Evolutionary conservation across 2,329 filamentous ascomycete genomes (phyloP), one percentile per base, ranked within the genome.

Genomic region (Dactylonectria macrodidyma): DNA sequence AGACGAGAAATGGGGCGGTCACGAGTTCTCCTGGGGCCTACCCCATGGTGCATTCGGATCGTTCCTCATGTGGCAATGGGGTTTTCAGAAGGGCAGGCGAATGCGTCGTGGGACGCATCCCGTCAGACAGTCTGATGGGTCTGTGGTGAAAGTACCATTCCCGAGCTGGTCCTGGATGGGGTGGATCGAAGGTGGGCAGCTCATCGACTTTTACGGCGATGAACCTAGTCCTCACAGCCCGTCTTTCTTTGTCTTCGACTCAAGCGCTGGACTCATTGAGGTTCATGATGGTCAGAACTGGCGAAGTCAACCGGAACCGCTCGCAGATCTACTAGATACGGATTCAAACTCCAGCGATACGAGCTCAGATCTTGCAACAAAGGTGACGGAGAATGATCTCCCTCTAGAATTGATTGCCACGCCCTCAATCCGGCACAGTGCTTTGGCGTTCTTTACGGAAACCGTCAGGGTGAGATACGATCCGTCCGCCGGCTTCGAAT

Each of bases 151-250:
- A 1, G 55, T 58, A 14, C 41, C 55, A 3, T 58, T 58, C 24
- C 55, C 55, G 3, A 58, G 12, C 19, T 58, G 55, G 55, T 58
- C 55, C 14, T 58, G 55, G 55, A 47, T 58, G 55, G 38, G 22
- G 5, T 58, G 55, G 55, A 47, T 26, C 24, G 38, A 58, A 33
- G 55, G 55, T 14, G 41, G 41, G 30, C 24, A 22, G 14, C 55
- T 58, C 6, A n/a, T 58, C 24, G 16, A 47, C 24, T 58, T 58
- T 3, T 48, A 19, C n/a, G 55, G 55, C 11, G 41, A 58, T 11
- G 55, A 58, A 26, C 55, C 55, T 5, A 14, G n/a, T 16, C 34
- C 55, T 14, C 55, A 58, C 14, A 47, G 41, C 55, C 55, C 55
- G 9, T 12, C 3, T 12, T 58, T 47, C 26, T 58, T 58, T 58